phyloP scores from a whole-genome alignment of 495 filamentous ascomycete species.

The Penicillium herquei region DNA sequence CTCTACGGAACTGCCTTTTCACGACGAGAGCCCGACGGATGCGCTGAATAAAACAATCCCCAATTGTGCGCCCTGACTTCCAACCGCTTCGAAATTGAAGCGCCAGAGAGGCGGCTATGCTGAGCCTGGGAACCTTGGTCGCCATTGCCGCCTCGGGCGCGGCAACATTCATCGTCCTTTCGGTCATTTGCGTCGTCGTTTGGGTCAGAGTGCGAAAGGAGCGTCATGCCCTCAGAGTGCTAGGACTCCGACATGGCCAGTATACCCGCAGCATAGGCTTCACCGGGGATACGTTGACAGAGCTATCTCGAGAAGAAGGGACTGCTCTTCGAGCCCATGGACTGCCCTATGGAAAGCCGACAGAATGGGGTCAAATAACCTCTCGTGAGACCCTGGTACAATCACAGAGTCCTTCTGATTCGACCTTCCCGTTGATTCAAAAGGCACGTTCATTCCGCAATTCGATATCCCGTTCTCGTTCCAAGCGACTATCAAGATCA shows the following conservation, averaged over 20 bases:
- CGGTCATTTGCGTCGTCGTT: slow-evolving; percentile 34
- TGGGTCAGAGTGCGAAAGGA: slow-evolving; percentile 44
- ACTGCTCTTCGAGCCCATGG: slow-evolving; percentile 35
- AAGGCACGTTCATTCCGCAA: slow-evolving; percentile 31
- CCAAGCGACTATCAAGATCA: slow-evolving; percentile 24
- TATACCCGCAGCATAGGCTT: slow-evolving; percentile 24
- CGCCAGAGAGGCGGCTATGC: slow-evolving; percentile 29
- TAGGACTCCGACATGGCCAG: slow-evolving; percentile 24
- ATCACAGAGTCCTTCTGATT: slow-evolving; percentile 24
- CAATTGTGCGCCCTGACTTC: neutral
- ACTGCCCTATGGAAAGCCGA: slow-evolving; percentile 37
- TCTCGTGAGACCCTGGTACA: slow-evolving; percentile 38
- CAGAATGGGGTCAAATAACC: slow-evolving; percentile 43
- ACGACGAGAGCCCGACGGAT: too few species aligned
- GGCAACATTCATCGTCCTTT: slow-evolving; percentile 35
- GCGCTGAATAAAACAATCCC: slow-evolving; percentile 7
- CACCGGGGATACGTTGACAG: slow-evolving; percentile 36
- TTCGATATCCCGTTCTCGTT: slow-evolving; percentile 33
- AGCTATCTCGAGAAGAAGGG: slow-evolving; percentile 36
- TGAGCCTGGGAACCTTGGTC: slow-evolving; percentile 35
- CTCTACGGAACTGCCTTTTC: too few species aligned
- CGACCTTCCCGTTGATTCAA: slow-evolving; percentile 24
- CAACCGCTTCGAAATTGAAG: neutral
- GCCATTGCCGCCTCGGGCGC: slow-evolving; percentile 44
- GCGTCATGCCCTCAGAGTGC: slow-evolving; percentile 30